Evolutionary conservation across 495 filamentous ascomycete species (phyloP), one percentile per base, ranked within the genome.

Genomic region (Aspergillus sparsus): DNA sequence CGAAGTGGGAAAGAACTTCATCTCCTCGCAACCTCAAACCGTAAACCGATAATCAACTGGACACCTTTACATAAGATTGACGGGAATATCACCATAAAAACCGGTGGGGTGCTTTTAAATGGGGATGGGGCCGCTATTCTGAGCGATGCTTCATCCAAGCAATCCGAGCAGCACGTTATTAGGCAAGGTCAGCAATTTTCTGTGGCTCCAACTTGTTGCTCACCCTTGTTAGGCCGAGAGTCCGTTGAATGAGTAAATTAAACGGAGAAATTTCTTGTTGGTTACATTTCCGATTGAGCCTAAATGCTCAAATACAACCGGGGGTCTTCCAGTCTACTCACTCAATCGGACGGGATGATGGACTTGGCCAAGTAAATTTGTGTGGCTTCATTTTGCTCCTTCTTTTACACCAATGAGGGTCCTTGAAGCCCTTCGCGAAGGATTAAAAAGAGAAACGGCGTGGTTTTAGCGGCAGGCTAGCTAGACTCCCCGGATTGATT

Each of bases 401-500:
- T 41, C 37, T 47, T 34, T 50, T 56, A 16, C 55, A 51, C 62
- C 62, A 64, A 64, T 59, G 52, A 64, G 12, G 11, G 13, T 10
- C 21, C 5, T 27, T n/a, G 21, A 13, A 3, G 27, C 21, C 47
- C 33, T 18, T 45, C 2, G 36, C 58, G 27, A 37, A 46, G 49
- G 33, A 53, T 57, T 12, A 35, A 49, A 50, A 50, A 33, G 42
- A 42, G 27, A 15, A 31, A 52, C 34, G 52, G 45, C 45, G 56
- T 53, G 21, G 52, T 44, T 31, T 36, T 60, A 34, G 46, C 54
- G 32, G 57, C 47, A 44, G 45, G 57, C 44, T 54, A 36, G 47
- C 31, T 53, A 55, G 47, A 33, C 56, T 57, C 15, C 62, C 64
- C 64, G 60, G 64, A 27, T 27, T 27, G 64, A 66, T 66, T 66